Percentiles rank a stretch among this genome's conserved stretches.
Evolutionary conservation across 495 filamentous ascomycete species (phyloP).

Genomic region (Evansstolkia leycettana): DNA sequence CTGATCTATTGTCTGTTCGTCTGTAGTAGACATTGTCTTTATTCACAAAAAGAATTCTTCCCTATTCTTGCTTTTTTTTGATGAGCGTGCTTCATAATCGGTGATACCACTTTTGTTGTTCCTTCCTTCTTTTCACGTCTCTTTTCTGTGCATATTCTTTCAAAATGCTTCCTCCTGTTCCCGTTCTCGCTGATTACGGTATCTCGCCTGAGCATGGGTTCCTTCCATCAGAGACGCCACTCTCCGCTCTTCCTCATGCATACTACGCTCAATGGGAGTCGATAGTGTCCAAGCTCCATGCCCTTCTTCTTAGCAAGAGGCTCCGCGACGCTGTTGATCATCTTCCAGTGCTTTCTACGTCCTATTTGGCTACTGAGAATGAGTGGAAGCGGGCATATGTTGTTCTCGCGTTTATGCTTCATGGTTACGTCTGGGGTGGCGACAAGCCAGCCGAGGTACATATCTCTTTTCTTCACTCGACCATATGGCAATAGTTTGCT

Average conservation of each 20-base stretch:
- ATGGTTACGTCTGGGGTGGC: constrained; percentile 93
- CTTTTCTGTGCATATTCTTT: no score
- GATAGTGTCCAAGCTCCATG: constrained; percentile 72
- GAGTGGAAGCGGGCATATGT: constrained; percentile 92
- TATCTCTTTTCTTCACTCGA: background rate
- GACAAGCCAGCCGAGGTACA: constrained; percentile 63
- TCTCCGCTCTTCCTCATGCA: constrained; percentile 65
- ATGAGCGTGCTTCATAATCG: no score
- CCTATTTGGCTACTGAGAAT: constrained; percentile 61
- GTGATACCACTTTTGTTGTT: no score
- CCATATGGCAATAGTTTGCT: constrained; percentile 4
- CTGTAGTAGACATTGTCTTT: no score
- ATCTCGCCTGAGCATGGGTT: constrained; percentile 82
- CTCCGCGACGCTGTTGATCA: constrained; percentile 62
- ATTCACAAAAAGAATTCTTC: no score
- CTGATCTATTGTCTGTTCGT: no score
- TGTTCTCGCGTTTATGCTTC: constrained; percentile 75
- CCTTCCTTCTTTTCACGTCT: no score
- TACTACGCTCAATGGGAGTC: constrained; percentile 94
- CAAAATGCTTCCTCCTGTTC: constrained; percentile 73
- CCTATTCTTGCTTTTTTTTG: no score
- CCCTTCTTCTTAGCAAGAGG: constrained; percentile 69
- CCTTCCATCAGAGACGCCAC: constrained; percentile 69
- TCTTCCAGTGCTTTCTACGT: constrained; percentile 71
- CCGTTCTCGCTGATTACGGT: constrained; percentile 68